These are phyloP conservation scores for Debaryomycetaceae sp. DNA, from an alignment of 1,139 yeast genomes.

Conservation along the genomic window DNA sequence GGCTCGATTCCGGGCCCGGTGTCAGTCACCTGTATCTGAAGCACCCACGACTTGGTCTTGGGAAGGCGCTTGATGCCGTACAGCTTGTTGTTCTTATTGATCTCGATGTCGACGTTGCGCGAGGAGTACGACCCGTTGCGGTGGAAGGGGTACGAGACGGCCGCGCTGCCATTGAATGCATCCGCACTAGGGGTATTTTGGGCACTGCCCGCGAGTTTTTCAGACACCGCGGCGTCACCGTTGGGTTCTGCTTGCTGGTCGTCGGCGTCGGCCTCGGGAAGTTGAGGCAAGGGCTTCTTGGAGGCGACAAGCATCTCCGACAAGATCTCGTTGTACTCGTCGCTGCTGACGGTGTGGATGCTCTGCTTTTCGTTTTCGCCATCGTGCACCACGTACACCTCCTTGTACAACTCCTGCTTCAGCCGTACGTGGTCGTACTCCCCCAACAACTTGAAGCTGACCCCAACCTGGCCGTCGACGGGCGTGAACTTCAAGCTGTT, in stretches of 20 bases:
- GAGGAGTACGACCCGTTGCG: constrained; percentile 3
- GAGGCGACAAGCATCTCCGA: constrained; percentile 1
- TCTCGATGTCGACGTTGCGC: constrained; percentile 2
- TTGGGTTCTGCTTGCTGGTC: neutral
- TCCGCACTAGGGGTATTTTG: neutral
- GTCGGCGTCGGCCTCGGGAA: constrained; percentile 3
- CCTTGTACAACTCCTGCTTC: constrained; percentile 24
- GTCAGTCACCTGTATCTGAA: constrained; percentile 76
- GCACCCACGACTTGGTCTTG: constrained; percentile 49
- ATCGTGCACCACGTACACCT: constrained; percentile 22
- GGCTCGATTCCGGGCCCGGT: constrained; percentile 92
- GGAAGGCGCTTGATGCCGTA: constrained; percentile 31
- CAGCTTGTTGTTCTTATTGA: constrained; percentile 5
- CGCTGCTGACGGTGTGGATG: neutral
- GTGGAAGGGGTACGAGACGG: constrained; percentile 1
- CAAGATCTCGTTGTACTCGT: constrained; percentile 1
- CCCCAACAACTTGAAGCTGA: constrained; percentile 61
- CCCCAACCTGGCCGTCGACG: constrained; percentile 74
- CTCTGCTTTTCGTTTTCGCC: neutral
- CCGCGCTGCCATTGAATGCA: neutral
- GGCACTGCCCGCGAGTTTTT: too few relatives aligned
- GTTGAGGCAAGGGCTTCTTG: constrained; percentile 4
- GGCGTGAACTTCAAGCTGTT: constrained; percentile 89
- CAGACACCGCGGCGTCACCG: too few relatives aligned
- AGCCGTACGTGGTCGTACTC: constrained; percentile 56